Percentiles rank a stretch among this genome's conserved stretches.
Conservation (phyloP, 495 filamentous ascomycete genomes). For the Sporormia fimetaria region DNA sequence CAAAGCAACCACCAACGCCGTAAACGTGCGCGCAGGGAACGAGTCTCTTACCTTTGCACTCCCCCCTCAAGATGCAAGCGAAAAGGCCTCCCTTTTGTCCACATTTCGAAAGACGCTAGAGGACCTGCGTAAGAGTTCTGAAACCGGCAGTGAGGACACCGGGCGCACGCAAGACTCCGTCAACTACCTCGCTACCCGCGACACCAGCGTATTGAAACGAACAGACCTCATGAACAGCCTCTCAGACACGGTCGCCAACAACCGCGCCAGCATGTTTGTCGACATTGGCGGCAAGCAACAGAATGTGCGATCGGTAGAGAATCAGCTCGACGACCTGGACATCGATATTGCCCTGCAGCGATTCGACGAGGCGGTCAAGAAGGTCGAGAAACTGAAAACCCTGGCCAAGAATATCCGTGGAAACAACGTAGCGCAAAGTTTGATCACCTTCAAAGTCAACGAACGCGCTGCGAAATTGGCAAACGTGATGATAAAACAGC, state of each 20-base stretch:
- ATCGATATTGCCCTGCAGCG: conserved; percentile 87
- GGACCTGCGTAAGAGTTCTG: conserved; percentile 68
- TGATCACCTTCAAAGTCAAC: conserved; percentile 80
- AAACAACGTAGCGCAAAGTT: conserved; percentile 74
- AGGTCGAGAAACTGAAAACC: conserved; percentile 70
- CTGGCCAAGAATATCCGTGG: conserved; percentile 69
- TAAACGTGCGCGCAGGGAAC: conserved; percentile 78
- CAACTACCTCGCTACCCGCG: conserved; percentile 65
- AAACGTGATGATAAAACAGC: conserved; percentile 55
- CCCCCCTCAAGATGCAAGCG: conserved; percentile 57
- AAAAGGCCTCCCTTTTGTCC: conserved; percentile 69
- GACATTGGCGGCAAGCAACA: conserved; percentile 95
- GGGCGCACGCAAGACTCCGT: conserved; percentile 68
- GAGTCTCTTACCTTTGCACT: conserved; percentile 86
- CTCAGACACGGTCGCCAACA: conserved; percentile 48
- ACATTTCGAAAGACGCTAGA: conserved; percentile 88
- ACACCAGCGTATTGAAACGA: conserved; percentile 61
- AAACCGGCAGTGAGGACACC: conserved; percentile 71
- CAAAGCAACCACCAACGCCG: conserved; percentile 63
- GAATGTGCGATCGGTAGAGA: conserved; percentile 88
- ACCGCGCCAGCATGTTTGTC: conserved; percentile 63
- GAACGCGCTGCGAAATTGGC: conserved; percentile 74
- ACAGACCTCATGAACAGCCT: conserved; percentile 56
- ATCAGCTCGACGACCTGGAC: conserved; percentile 89
- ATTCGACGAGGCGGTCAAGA: conserved; percentile 71